Evolutionary conservation across 345 rosid genomes (phyloP).

Genomic region (Populus simonii): DNA sequence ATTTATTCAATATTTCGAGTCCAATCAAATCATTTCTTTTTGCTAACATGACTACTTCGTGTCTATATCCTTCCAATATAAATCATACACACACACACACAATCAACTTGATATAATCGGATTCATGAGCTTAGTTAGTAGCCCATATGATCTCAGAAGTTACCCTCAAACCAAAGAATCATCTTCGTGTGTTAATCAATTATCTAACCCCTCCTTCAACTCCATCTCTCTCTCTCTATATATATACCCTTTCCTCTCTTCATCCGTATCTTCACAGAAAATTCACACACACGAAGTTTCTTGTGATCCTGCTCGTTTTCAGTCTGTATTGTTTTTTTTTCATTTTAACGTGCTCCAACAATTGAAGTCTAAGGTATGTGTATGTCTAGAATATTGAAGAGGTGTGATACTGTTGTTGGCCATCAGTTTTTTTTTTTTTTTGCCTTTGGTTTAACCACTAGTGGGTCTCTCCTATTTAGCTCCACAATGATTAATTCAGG

Average conservation of each 20-base stretch:
- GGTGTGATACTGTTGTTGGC: background rate
- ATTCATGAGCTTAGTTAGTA: background rate
- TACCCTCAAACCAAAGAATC: no score
- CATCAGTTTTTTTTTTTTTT: background rate
- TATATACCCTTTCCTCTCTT: background rate
- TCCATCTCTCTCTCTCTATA: background rate
- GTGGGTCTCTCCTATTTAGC: slow-evolving; percentile 16
- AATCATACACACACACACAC: background rate
- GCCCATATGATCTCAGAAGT: background rate
- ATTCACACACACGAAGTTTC: background rate
- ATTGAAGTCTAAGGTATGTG: background rate
- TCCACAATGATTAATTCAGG: slow-evolving; percentile 10
- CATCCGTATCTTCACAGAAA: background rate
- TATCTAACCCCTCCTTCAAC: background rate
- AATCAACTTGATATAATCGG: background rate
- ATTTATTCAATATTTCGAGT: background rate
- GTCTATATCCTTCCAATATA: no score
- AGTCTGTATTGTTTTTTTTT: background rate
- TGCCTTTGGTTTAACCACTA: background rate
- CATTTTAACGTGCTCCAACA: background rate
- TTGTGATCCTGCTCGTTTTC: background rate
- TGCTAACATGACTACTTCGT: no score
- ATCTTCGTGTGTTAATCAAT: no score
- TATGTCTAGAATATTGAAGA: background rate
- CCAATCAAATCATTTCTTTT: background rate